These are phyloP conservation scores for Colletotrichum kahawae DNA, from an alignment of 2,329 filamentous ascomycete species.

Conservation along the genomic window DNA sequence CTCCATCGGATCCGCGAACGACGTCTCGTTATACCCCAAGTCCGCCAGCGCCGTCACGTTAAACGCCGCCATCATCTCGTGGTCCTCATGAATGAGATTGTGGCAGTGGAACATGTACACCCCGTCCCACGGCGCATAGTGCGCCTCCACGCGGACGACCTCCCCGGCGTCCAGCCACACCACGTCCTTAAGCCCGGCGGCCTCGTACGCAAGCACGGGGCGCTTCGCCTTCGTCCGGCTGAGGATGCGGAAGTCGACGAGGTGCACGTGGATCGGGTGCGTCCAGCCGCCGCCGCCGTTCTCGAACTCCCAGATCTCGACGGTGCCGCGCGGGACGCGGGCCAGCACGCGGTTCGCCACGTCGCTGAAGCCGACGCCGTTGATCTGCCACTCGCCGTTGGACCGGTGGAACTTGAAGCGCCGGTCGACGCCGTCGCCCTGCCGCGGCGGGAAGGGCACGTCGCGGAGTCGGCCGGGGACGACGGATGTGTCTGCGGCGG, in stretches of 20 bases:
- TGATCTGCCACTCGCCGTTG: slow-evolving; percentile 54
- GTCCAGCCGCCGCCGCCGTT: slow-evolving; percentile 56
- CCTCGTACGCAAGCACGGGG: slow-evolving; percentile 56
- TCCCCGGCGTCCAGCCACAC: slow-evolving; percentile 59
- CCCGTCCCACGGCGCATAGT: slow-evolving; percentile 59
- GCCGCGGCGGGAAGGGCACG: slow-evolving; percentile 41
- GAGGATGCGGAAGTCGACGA: slow-evolving; percentile 62
- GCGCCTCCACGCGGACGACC: slow-evolving; percentile 53
- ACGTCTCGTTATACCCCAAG: slow-evolving; percentile 43
- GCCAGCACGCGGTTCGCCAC: slow-evolving; percentile 53
- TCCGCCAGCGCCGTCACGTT: slow-evolving; percentile 42
- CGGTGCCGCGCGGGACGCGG: slow-evolving; percentile 48
- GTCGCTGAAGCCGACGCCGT: slow-evolving; percentile 52
- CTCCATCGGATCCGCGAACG: slow-evolving; percentile 43
- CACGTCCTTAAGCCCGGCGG: slow-evolving; percentile 60
- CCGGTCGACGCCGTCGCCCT: slow-evolving; percentile 41
- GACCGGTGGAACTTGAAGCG: slow-evolving; percentile 50
- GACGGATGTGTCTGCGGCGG: slow-evolving; percentile 38
- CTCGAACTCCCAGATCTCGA: slow-evolving; percentile 54
- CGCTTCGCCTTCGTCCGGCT: slow-evolving; percentile 47
- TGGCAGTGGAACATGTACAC: slow-evolving; percentile 56
- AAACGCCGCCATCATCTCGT: slow-evolving; percentile 53
- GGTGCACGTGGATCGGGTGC: slow-evolving; percentile 63
- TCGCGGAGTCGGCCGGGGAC: slow-evolving; percentile 38
- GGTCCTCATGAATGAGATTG: slow-evolving; percentile 50